Conservation (phyloP, 495 filamentous ascomycete species). For the Letharia columbiana region DNA sequence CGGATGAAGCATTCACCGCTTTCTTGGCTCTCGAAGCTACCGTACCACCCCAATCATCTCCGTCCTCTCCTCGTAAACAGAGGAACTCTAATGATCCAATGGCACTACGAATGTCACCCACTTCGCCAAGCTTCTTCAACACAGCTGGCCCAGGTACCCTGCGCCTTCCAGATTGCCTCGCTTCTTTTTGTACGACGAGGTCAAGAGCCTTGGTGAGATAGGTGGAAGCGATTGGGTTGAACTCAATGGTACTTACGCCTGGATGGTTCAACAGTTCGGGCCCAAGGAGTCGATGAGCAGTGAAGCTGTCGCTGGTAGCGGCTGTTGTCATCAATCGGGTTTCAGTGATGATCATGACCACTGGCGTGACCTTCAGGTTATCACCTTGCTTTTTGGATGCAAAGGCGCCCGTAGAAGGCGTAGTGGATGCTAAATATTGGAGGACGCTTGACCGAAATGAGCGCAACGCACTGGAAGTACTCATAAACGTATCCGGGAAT, state of each 20-base stretch:
- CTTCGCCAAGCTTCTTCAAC: conserved; percentile 64
- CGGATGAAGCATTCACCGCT: conserved; percentile 43
- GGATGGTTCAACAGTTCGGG: conserved; percentile 74
- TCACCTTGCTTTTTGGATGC: conserved; percentile 18
- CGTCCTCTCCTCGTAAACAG: conserved; percentile 63
- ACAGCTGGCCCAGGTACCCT: conserved; percentile 61
- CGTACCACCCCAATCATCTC: conserved; percentile 60
- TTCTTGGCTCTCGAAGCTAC: conserved; percentile 49
- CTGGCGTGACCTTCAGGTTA: conserved; percentile 47
- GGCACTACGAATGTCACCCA: conserved; percentile 87
- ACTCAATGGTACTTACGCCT: conserved; percentile 68
- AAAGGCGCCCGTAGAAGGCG: conserved; percentile 36
- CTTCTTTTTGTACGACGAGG: conserved; percentile 70
- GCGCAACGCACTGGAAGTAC: conserved; percentile 55
- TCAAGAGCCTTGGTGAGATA: conserved; percentile 77
- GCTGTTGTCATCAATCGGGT: conserved; percentile 68
- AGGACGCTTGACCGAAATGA: conserved; percentile 69
- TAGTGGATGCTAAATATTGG: conserved; percentile 59
- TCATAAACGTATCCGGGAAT: conserved; percentile 74
- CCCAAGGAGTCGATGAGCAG: conserved; percentile 78
- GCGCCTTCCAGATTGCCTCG: conserved; percentile 56
- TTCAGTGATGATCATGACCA: conserved; percentile 88
- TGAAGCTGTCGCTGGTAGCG: conserved; percentile 76
- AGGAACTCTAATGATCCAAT: conserved; percentile 85
- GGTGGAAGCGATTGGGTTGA: conserved; percentile 84